Evolutionary conservation across 179 eudicot species (phyloP).

Genomic region (Patellifolia procumbens): DNA sequence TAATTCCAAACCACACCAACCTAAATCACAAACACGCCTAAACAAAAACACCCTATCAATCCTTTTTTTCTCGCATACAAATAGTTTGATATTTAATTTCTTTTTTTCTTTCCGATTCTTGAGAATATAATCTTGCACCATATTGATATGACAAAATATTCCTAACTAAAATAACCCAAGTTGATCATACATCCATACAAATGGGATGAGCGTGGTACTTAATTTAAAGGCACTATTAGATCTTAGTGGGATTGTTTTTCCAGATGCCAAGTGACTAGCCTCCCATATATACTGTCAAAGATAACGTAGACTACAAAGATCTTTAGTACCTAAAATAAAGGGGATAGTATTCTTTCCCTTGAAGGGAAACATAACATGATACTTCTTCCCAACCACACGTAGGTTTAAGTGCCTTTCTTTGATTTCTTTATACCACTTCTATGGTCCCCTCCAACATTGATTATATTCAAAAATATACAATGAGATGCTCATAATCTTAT

Average conservation of each 20-base stretch:
- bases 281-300: slow-evolving; percentile 2
- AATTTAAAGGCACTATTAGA: neutral
- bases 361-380: too few relatives aligned
- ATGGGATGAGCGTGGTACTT: neutral
- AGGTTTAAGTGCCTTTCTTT: neutral
- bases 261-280: slow-evolving; percentile 3
- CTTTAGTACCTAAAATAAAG: neutral
- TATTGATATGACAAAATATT: neutral
- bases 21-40: too few relatives aligned
- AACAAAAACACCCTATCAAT: too few relatives aligned
- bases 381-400: neutral
- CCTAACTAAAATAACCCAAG: neutral
- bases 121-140: neutral
- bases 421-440: too few relatives aligned
- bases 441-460: too few relatives aligned
- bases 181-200: neutral
- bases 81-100: too few relatives aligned
- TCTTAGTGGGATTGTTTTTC: neutral
- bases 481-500: too few relatives aligned
- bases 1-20: too few relatives aligned
- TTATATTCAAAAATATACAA: too few relatives aligned
- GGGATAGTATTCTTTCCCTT: too few relatives aligned
- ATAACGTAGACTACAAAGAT: neutral
- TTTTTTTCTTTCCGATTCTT: neutral
- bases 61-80: too few relatives aligned